phyloP scores from a whole-genome alignment of 1,284 basidiomycete species.

The Pseudozyma hubeiensis region DNA sequence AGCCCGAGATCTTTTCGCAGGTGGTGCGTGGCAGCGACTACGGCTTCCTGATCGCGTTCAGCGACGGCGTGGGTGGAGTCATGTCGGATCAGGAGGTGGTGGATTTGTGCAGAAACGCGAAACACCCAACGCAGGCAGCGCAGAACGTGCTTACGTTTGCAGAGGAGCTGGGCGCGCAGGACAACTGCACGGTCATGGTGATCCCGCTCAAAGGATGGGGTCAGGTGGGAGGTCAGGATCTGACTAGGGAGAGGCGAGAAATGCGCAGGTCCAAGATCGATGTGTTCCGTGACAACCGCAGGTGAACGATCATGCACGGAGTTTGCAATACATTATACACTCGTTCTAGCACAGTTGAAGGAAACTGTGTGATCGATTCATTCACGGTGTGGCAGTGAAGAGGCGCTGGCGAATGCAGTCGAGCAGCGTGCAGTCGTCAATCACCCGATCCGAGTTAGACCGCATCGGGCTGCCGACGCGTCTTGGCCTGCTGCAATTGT shows the following conservation, averaged over 20 bases:
- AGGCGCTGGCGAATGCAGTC: neutral
- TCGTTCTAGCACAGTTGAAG: neutral
- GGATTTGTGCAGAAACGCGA: conserved; percentile 82
- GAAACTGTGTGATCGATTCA: neutral
- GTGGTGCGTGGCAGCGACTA: conserved; percentile 73
- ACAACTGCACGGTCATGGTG: conserved; percentile 92
- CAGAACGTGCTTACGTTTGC: conserved; percentile 85
- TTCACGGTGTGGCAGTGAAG: neutral
- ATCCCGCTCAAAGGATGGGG: conserved; percentile 94
- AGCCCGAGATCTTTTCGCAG: conserved; percentile 88
- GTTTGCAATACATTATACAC: conserved; percentile 11
- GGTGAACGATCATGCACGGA: conserved; percentile 9
- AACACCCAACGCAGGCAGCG: conserved; percentile 83
- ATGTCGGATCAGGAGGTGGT: conserved; percentile 94
- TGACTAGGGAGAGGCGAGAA: conserved; percentile 73
- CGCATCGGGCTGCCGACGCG: conserved; percentile 14
- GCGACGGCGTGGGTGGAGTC: conserved; percentile 88
- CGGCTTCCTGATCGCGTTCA: conserved; percentile 61
- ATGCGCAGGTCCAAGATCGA: conserved; percentile 54
- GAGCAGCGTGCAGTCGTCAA: conserved; percentile 1
- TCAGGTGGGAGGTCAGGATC: conserved; percentile 80
- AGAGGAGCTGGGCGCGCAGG: conserved; percentile 85
- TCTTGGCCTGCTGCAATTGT: conserved; percentile 1
- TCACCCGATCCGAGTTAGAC: neutral
- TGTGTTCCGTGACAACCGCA: conserved; percentile 54